A percentile compares a stretch with the other conserved stretches of the same genome.
Conservation (phyloP, 176 grass and related monocot genomes). For the Eragrostis curvula region DNA sequence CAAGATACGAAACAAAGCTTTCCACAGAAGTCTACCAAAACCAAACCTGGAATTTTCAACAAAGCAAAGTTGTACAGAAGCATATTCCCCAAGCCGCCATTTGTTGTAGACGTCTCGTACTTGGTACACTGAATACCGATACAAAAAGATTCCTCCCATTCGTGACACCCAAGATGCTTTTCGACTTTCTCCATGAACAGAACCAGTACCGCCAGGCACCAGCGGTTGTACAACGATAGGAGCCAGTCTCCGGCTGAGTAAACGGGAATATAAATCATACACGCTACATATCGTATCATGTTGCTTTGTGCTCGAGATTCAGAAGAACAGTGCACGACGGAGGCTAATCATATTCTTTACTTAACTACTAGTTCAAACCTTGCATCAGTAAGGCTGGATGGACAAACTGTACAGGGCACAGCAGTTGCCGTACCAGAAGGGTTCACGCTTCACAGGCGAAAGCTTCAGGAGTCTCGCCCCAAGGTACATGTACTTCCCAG, state of each 20-base stretch:
- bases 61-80: not conserved
- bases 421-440: too few relatives aligned
- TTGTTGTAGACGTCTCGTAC: not conserved
- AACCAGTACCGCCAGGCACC: constrained; percentile 1
- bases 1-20: not conserved
- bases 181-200: constrained; percentile 11
- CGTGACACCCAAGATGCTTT: not conserved
- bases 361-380: constrained; percentile 3
- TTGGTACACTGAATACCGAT: not conserved
- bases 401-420: not conserved
- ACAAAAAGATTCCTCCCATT: constrained; percentile 6
- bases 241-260: not conserved
- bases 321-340: not conserved
- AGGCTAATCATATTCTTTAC: not conserved
- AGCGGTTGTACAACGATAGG: not conserved
- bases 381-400: not conserved
- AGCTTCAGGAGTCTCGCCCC: not conserved
- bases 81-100: not conserved
- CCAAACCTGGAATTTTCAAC: constrained; percentile 9
- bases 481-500: not conserved
- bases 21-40: not conserved
- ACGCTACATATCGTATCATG: not conserved
- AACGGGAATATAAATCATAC: too few relatives aligned
- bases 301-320: not conserved
- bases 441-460: not conserved